Evolutionary conservation across 331 rosid genomes (phyloP).

Genomic region (Malus hybrid): DNA sequence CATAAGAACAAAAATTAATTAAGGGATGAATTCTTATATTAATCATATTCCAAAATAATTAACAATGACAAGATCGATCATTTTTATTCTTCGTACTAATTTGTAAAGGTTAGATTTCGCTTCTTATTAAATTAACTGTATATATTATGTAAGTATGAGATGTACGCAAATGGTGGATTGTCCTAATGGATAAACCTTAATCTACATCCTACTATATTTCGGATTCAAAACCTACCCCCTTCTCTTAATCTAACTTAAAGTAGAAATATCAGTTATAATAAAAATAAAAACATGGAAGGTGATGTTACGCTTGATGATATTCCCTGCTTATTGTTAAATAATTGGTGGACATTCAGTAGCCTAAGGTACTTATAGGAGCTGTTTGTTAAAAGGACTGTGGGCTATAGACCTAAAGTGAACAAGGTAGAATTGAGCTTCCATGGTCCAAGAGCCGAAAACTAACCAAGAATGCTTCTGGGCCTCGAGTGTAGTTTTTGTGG

Average conservation of each 20-base stretch:
- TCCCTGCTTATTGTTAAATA: no score
- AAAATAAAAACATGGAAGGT: no score
- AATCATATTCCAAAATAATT: slow-evolving; percentile 18
- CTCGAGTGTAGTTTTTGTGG: no score
- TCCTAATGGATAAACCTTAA: not conserved
- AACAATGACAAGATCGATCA: slow-evolving; percentile 5
- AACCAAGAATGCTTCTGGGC: no score
- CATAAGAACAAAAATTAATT: slow-evolving; percentile 3
- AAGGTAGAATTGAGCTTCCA: no score
- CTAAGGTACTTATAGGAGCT: no score
- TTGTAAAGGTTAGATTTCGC: not conserved
- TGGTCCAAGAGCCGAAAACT: no score
- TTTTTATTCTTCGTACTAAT: slow-evolving; percentile 4
- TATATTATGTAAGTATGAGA: not conserved
- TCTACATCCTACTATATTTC: not conserved
- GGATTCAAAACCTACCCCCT: not conserved
- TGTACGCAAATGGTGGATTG: not conserved
- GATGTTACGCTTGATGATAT: no score
- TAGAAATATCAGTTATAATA: not conserved
- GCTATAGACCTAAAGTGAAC: no score
- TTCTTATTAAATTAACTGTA: not conserved
- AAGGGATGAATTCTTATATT: not conserved
- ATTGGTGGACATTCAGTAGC: no score
- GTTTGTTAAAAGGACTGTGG: no score
- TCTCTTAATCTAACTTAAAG: not conserved